These are phyloP conservation scores for Phialophora tarda DNA, from an alignment of 2,329 filamentous ascomycete genomes.

Conservation along the genomic window DNA sequence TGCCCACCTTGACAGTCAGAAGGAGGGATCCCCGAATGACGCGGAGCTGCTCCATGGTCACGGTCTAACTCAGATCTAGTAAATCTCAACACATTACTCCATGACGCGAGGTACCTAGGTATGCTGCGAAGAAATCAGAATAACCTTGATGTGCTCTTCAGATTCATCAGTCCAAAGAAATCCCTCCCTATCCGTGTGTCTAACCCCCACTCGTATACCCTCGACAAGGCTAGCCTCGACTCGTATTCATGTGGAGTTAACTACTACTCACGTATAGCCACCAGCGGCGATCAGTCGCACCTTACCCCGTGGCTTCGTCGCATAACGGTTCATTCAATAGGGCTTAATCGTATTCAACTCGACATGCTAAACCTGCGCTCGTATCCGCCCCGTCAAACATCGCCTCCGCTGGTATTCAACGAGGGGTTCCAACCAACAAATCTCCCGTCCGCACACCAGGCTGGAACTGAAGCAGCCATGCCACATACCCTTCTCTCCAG, in stretches of 20 bases:
- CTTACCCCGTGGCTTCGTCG: neutral
- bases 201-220: conserved; percentile 1
- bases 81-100: too few species aligned
- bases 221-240: neutral
- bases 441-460: neutral
- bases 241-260: conserved; percentile 8
- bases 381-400: neutral
- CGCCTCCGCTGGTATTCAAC: conserved; percentile 10
- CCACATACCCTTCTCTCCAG: neutral
- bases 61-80: too few species aligned
- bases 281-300: neutral
- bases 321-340: neutral
- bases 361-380: neutral
- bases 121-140: too few species aligned
- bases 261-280: neutral
- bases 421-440: neutral
- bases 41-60: too few species aligned
- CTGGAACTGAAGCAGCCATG: neutral
- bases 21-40: too few species aligned
- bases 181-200: neutral
- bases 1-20: too few species aligned
- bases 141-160: too few species aligned
- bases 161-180: too few species aligned
- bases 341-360: neutral
- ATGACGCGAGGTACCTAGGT: too few species aligned